Conservation (phyloP, 441 rosid genomes). For the Monsonia emarginata region DNA sequence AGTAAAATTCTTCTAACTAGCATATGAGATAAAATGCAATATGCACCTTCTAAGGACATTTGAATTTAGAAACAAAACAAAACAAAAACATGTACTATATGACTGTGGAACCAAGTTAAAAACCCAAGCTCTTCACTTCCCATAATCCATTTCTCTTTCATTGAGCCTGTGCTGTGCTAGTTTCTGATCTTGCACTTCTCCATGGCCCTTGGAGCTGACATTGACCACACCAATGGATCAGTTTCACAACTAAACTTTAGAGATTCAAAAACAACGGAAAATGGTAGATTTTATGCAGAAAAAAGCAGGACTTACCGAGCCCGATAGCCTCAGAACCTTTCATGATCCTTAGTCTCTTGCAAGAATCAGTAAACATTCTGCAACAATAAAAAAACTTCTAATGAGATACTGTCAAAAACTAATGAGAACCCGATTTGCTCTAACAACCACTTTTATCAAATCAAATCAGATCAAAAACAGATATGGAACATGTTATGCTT, state of each 20-base stretch:
- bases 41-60: neutral
- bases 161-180: conserved; percentile 12
- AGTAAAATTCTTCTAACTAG: conserved; percentile 19
- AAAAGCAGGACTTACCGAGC: conserved; percentile 29
- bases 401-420: neutral
- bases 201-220: conserved; percentile 45
- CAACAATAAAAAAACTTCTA: neutral
- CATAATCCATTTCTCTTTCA: neutral
- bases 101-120: neutral
- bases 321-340: conserved; percentile 58
- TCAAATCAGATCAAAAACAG: no score
- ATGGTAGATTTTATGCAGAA: no score
- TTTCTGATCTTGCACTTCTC: conserved; percentile 39
- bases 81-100: neutral
- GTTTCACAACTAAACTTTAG: neutral
- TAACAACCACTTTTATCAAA: neutral
- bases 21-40: neutral
- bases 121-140: neutral
- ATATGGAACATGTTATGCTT: no score
- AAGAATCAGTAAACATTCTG: conserved; percentile 43
- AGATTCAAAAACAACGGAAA: no score
- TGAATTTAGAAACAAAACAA: neutral
- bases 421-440: neutral
- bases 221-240: neutral
- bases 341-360: conserved; percentile 49